Base-by-base conservation (phyloP, 306 rosid genomes). In the Cyclanthera cordifolia region DNA sequence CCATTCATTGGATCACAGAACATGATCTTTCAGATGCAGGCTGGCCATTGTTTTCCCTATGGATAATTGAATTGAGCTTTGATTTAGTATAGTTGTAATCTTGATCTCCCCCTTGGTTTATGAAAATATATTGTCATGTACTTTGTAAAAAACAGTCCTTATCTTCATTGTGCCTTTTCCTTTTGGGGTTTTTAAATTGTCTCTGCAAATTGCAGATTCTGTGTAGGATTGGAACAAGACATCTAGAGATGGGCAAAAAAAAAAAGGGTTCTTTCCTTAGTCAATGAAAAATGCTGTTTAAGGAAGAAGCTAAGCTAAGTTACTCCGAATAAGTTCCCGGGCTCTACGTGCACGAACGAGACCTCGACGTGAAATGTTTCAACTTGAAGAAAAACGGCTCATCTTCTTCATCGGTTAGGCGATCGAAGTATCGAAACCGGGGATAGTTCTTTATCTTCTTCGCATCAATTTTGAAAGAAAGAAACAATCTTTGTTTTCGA, bases 1-100 rank as follows among this genome's bases (percentile, higher is more conserved):
- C 43, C 59, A 61, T 51, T 50, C 60, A 34, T 52, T 32, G 73
- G 73, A 69, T 60, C 73, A 19, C 73, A 69, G 52, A 69, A 50
- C 49, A 69, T 69, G 59, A 20, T 52, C 14, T 69, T 69, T 52
- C 73, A 28, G 63, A 51, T 69, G 73, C 73, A 69, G 34, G 47
- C 73, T 2, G 63, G 73, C 11, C 73, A 69, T 51, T 53, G 49
- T 49, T 52, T 34, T 43, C 59, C 60, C 34, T 63, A 52, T 37
- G 73, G 73, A 50, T 69, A 52, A 39, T 43, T 21, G 20, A 66
- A 66, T 14, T 25, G 70, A 65, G 19, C 69, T 64, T 43, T 43
- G 37, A 45, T 45, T 47, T 25, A 66, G 55, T 41, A 66, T 66
- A 66, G 71, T 27, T 66, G 71, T 66, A 66, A 47, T 66, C 37